phyloP scores from a whole-genome alignment of 768 basidiomycete species.

The Suillus americanus region DNA sequence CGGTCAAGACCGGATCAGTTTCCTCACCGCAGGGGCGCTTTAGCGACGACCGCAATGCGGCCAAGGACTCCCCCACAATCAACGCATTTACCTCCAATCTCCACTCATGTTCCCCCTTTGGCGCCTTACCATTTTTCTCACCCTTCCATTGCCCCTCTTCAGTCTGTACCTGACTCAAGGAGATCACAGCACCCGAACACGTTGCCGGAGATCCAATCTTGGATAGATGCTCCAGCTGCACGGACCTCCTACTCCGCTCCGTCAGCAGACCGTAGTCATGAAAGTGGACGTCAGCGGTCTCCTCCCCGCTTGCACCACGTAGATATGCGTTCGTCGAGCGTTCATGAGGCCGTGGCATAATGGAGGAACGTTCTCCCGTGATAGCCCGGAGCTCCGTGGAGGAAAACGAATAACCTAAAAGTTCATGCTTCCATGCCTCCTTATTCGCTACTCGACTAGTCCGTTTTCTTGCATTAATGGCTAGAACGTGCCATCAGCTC shows the following conservation, averaged over 20 bases:
- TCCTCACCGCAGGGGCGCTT: constrained; percentile 74
- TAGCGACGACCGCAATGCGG: constrained; percentile 51
- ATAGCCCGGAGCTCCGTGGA: constrained; percentile 21
- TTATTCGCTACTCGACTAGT: constrained; percentile 10
- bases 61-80: constrained; percentile 51
- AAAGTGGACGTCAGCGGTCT: constrained; percentile 31
- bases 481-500: constrained; percentile 17
- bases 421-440: constrained; percentile 11
- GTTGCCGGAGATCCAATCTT: constrained; percentile 48
- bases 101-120: constrained; percentile 37
- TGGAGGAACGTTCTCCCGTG: constrained; percentile 5
- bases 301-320: constrained; percentile 34
- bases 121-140: constrained; percentile 52
- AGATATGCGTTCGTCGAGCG: constrained; percentile 29
- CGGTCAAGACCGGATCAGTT: constrained; percentile 79
- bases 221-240: constrained; percentile 38
- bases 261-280: constrained; percentile 32
- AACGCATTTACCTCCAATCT: constrained; percentile 46
- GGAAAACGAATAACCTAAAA: constrained; percentile 5
- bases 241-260: constrained; percentile 27
- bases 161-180: constrained; percentile 36
- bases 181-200: constrained; percentile 35
- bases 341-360: constrained; percentile 33
- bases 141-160: constrained; percentile 50
- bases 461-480: constrained; percentile 23